Conservation (phyloP, 768 basidiomycete genomes). For the Imleria badia region DNA sequence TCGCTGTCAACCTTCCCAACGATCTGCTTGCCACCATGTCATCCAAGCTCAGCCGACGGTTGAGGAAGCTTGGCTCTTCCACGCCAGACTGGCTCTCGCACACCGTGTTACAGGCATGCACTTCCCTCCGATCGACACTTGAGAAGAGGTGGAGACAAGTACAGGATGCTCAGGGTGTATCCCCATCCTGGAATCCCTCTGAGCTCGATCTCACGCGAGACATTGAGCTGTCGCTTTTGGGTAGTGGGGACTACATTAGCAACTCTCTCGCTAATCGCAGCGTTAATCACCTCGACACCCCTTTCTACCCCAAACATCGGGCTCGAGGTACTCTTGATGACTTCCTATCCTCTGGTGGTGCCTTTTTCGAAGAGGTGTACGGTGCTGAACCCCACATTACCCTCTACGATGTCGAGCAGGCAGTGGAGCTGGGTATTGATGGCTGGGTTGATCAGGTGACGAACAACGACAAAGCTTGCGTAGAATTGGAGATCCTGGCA, state of each 20-base stretch:
- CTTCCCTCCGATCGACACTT: conserved; percentile 20
- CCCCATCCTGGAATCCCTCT: conserved; percentile 33
- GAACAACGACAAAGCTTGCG: conserved; percentile 11
- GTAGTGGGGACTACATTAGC: conserved; percentile 31
- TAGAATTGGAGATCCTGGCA: conserved; percentile 23
- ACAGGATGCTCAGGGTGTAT: conserved; percentile 27
- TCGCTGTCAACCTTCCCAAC: conserved; percentile 13
- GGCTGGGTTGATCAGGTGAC: conserved; percentile 32
- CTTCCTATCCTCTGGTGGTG: conserved; percentile 14
- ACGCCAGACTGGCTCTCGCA: conserved; percentile 18
- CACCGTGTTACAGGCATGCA: conserved; percentile 6
- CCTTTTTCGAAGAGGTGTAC: conserved; percentile 12
- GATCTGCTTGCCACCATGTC: conserved; percentile 39
- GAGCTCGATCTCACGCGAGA: conserved; percentile 31
- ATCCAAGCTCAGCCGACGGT: conserved; percentile 38
- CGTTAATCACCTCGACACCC: background rate
- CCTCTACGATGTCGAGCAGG: conserved; percentile 40
- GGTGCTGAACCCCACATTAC: conserved; percentile 13
- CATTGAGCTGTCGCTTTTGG: conserved; percentile 33
- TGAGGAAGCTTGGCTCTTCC: conserved; percentile 35
- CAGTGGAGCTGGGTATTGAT: conserved; percentile 32
- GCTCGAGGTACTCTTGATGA: conserved; percentile 14
- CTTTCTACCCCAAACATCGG: conserved; percentile 6
- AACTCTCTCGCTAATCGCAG: conserved; percentile 8
- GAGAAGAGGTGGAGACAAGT: conserved; percentile 38